Conservation (phyloP, 768 basidiomycete species). For the Collybiopsis luxurians region DNA sequence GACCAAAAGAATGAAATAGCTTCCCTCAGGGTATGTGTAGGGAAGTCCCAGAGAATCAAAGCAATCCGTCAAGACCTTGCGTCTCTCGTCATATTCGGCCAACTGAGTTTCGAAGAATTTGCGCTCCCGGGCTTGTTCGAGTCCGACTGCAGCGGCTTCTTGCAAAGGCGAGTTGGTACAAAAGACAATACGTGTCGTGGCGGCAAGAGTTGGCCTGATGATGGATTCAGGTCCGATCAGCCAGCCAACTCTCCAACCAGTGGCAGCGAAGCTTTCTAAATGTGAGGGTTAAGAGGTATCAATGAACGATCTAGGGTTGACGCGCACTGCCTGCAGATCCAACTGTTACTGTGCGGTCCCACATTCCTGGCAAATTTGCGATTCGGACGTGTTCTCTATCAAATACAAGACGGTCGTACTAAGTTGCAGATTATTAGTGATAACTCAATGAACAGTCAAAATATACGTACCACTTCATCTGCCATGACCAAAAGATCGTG, state of each 20-base stretch:
- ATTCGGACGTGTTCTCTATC: conserved; percentile 90
- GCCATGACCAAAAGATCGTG: conserved; percentile 90
- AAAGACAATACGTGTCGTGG: conserved; percentile 92
- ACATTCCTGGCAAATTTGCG: conserved; percentile 95
- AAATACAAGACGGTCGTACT: conserved; percentile 95
- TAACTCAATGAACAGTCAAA: neutral
- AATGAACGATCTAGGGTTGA: neutral
- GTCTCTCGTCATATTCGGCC: conserved; percentile 76
- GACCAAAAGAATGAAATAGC: conserved; percentile 87
- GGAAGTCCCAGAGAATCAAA: conserved; percentile 82
- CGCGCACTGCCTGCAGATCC: conserved; percentile 89
- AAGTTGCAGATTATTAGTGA: neutral
- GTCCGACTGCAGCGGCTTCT: conserved; percentile 88
- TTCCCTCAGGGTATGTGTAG: conserved; percentile 87
- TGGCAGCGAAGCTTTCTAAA: conserved; percentile 92
- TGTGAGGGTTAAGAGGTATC: neutral
- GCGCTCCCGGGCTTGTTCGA: conserved; percentile 73
- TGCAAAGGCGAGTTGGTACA: conserved; percentile 94
- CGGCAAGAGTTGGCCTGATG: conserved; percentile 84
- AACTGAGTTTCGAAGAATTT: conserved; percentile 78
- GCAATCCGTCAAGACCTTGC: conserved; percentile 68
- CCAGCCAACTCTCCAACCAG: conserved; percentile 98
- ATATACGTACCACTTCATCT: conserved; percentile 85
- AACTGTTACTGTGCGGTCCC: conserved; percentile 96
- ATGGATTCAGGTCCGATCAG: conserved; percentile 84